Evolutionary conservation across 106 monocot species (phyloP), one percentile per base, ranked within the genome.

Genomic region (Dactylorhiza incarnata): DNA sequence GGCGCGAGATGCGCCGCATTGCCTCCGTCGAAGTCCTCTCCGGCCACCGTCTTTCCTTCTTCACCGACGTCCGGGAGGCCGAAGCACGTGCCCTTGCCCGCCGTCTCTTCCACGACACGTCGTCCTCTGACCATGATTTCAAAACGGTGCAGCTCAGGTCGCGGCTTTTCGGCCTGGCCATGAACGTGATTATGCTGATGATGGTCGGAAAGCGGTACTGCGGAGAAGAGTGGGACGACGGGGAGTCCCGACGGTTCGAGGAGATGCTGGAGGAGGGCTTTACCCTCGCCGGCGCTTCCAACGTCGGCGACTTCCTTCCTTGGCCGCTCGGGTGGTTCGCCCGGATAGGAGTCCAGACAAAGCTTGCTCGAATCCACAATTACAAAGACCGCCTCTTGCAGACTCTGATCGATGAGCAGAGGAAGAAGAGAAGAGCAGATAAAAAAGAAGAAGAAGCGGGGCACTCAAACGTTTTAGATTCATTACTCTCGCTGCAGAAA

Each of bases 181-280:
- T 78, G 65, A 88, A 82, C 72, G 58, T 80, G 76, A 72, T 85
- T 73, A 80, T 85, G 88, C 22, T 66, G 76, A 88, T 84, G 84
- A 78, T 73, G 14, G 62, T 63, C 47, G 73, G 73, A 2, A 79
- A 79, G 49, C 53, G 79, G 54, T 86, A 79, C 49, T 66, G 81
- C 49, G 76, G 51, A 1, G 62, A 69, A 46, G 77, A 72, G 2
- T 22, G 14, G 55, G 78, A 76, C 9, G 56, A 20, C n/a, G 65
- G 26, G 45, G 67, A 77, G 77, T 73, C 53, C 3, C 77, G 12
- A 77, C 17, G 13, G 67, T 73, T 82, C 11, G 10, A 43, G 59
- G 73, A 82, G 73, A 47, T 54, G 4, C 52, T 82, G 43, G 65
- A 77, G 63, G 82, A 77, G 73, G 9, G 59, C 0, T 72, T 76